Conservation (phyloP, 2,329 filamentous ascomycete species). For the Phialophora chinensis region DNA sequence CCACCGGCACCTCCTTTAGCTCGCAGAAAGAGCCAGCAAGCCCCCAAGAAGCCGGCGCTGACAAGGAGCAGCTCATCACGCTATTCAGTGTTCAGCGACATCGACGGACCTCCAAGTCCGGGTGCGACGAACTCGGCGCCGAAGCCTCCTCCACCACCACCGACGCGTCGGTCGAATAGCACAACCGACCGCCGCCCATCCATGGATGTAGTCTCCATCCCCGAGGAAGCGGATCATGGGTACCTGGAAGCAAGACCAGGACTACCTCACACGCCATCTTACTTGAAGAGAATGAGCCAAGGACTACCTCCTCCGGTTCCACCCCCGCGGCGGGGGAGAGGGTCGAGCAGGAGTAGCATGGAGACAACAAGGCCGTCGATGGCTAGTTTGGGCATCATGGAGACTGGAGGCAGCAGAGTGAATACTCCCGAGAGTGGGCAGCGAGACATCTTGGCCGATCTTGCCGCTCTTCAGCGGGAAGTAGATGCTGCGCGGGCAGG, state of each 20-base stretch:
- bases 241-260: conserved; percentile 11
- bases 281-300: conserved; percentile 29
- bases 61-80: conserved; percentile 44
- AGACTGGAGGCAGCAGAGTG: conserved; percentile 5
- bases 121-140: conserved; percentile 37
- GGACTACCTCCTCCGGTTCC: conserved; percentile 52
- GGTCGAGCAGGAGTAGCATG: conserved; percentile 49
- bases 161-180: conserved; percentile 58
- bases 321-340: conserved; percentile 55
- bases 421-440: conserved; percentile 39
- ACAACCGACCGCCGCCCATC: conserved; percentile 39
- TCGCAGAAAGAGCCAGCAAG: conserved; percentile 54
- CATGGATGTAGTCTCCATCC: conserved; percentile 26
- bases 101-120: conserved; percentile 43
- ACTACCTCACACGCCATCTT: conserved; percentile 19
- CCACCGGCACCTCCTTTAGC: conserved; percentile 57
- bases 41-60: conserved; percentile 45
- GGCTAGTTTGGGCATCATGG: conserved; percentile 27
- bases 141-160: conserved; percentile 51
- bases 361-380: conserved; percentile 39
- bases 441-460: conserved; percentile 71
- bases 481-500: conserved; percentile 69
- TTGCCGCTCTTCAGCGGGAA: conserved; percentile 74
- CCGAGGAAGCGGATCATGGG: conserved; percentile 16
- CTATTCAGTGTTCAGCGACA: conserved; percentile 39